Base-by-base conservation (phyloP, 345 rosid genomes). In the Gossypioides kirkii region DNA sequence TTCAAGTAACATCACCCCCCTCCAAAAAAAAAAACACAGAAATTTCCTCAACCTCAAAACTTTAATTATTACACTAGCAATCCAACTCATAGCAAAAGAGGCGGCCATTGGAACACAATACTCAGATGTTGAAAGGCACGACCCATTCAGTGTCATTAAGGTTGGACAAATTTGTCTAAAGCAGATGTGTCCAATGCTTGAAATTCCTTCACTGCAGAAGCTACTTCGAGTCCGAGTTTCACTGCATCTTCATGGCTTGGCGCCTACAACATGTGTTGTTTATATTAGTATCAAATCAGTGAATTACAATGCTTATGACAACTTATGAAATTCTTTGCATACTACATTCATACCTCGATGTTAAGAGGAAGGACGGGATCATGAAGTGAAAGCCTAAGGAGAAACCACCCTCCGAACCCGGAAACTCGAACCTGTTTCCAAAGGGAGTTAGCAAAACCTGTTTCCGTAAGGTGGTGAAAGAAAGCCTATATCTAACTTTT, bases 301-400 rank as follows among this genome's bases (percentile, higher is more conserved):
- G 22, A 60, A 72, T 56, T 20, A 13, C 43, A 8, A 56, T n/a
- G 10, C 3, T 42, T 18, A 9, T 25, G 55, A 43, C 38, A 61
- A 53, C 25, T 64, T 52, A 61, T 63, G 73, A 43, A 70, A 28
- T 55, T 53, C 2, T 13, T 56, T 23, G 36, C 61, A 54, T 69
- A 28, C 13, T 10, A 20, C 10, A 52, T 38, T 53, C 59, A 8
- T 83, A 95, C 98, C 98, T 96, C 98, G 16, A 93, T 90, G 84
- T 96, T 96, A 53, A 96, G 98, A 75, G 99, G 98, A 76, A 96
- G 97, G 80, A 96, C 97, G 36, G 96, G 99, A 78, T 96, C 99
- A 49, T 93, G 99, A 60, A 93, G 97, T 0, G 99, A 93, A 59
- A 96, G 97, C 80, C 99, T 91, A 22, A 93, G 93, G 80, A 96